A percentile compares a stretch with the other conserved stretches of the same genome.
Conservation (phyloP, 1,284 basidiomycete species). For the Xanthoconium separans region DNA sequence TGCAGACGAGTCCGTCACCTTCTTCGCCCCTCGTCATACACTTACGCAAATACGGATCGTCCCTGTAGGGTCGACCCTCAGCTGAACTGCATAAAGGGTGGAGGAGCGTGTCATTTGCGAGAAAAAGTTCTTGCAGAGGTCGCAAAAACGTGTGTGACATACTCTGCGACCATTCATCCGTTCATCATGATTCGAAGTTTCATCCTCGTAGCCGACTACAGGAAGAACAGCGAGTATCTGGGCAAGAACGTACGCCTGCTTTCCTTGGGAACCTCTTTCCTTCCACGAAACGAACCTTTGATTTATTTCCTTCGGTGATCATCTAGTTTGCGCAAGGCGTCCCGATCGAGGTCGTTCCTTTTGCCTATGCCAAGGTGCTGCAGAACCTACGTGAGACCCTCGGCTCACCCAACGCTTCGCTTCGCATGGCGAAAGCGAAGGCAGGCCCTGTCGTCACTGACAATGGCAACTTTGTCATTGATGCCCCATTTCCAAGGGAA, state of each 20-base stretch:
- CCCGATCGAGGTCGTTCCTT: slow-evolving; percentile 95
- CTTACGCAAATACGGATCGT: slow-evolving; percentile 3
- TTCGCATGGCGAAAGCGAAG: slow-evolving; percentile 85
- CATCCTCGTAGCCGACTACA: slow-evolving; percentile 93
- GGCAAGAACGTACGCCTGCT: slow-evolving; percentile 71
- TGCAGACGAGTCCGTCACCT: slow-evolving; percentile 85
- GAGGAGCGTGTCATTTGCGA: slow-evolving; percentile 94
- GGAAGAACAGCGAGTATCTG: slow-evolving; percentile 85
- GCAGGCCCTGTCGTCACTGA: slow-evolving; percentile 95
- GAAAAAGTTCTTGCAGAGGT: slow-evolving; percentile 98
- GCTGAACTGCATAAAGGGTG: slow-evolving; percentile 97
- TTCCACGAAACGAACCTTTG: neutral
- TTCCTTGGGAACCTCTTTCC: neutral
- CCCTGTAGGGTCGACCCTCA: slow-evolving; percentile 74
- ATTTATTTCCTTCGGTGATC: neutral
- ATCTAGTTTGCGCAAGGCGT: slow-evolving; percentile 84
- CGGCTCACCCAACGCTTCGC: slow-evolving; percentile 60
- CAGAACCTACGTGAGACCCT: slow-evolving; percentile 65
- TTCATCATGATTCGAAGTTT: slow-evolving; percentile 51
- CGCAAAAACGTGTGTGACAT: slow-evolving; percentile 66
- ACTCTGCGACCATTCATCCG: neutral
- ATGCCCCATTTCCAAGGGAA: slow-evolving; percentile 79
- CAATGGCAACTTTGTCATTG: slow-evolving; percentile 95
- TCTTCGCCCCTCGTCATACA: slow-evolving; percentile 27
- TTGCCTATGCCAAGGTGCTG: slow-evolving; percentile 89